phyloP scores from a whole-genome alignment of 139 green algal species.

The Chlamydomonas sphaeroides region DNA sequence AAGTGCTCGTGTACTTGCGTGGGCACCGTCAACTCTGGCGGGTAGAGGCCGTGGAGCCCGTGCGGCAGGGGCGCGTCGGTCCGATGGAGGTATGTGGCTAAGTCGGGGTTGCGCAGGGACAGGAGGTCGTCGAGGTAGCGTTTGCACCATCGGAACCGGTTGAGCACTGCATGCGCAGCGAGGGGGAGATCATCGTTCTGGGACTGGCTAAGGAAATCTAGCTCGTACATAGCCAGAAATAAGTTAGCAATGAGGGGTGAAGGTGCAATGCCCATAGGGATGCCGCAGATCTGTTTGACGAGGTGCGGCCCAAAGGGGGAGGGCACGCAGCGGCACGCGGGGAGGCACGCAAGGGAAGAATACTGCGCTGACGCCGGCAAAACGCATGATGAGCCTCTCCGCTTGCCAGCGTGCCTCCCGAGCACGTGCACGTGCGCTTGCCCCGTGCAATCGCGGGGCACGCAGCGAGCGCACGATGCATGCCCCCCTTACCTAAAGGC shows the following conservation, averaged over 20 bases:
- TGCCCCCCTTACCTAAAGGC: too few relatives aligned
- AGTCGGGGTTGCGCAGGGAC: not conserved
- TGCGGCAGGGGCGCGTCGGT: not conserved
- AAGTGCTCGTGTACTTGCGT: not conserved
- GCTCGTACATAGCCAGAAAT: not conserved
- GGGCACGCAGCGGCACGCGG: too few relatives aligned
- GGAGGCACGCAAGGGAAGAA: too few relatives aligned
- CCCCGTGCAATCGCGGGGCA: too few relatives aligned
- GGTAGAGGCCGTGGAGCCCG: not conserved
- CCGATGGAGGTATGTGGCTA: not conserved
- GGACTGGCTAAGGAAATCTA: not conserved
- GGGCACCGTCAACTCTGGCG: not conserved
- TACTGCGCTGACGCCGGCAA: too few relatives aligned
- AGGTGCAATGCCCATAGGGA: slow-evolving; percentile 4
- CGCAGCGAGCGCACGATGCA: too few relatives aligned
- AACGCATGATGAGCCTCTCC: too few relatives aligned
- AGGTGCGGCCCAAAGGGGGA: not conserved
- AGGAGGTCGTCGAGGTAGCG: not conserved
- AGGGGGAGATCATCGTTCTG: not conserved
- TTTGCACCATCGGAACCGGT: not conserved
- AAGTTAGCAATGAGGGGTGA: not conserved
- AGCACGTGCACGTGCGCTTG: too few relatives aligned
- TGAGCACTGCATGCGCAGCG: not conserved
- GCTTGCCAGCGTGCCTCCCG: too few relatives aligned
- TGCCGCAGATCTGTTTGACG: not conserved